Evolutionary conservation across 1,284 basidiomycete genomes (phyloP), one percentile per base, ranked within the genome.

Genomic region (Ustilago trichophora): DNA sequence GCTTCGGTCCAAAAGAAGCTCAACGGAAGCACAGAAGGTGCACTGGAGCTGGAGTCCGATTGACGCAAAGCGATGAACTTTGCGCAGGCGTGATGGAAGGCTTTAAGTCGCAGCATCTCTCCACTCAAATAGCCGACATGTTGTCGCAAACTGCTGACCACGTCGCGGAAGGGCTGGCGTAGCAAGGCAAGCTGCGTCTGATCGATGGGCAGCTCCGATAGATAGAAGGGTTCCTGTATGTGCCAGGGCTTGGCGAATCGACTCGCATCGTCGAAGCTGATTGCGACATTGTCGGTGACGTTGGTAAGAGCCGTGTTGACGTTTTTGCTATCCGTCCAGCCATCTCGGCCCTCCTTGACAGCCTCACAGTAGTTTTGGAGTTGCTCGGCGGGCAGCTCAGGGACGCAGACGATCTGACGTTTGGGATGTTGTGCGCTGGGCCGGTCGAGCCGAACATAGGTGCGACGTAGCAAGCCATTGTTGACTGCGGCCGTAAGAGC

Each of bases 1-100:
- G 51, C 60, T 16, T 69, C 48, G 22, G 72, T 65, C 66, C 70
- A 72, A 22, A 76, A 76, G 54, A 60, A 76, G 45, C 52, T 57
- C 9, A 76, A 46, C 10, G 35, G 41, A 11, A 74, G 29, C n/a
- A 37, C 33, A 12, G 24, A 24, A 9, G 24, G 25, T 2, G 29
- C 22, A 11, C 13, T 15, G 0, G 18, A 18, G 31, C 34, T 19
- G 9, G 44, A 15, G 11, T 29, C 18, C 8, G 53, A 35, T 12
- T 41, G 33, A 8, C 46, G 40, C 24, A 38, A 15, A 11, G 11
- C 4, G 32, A 56, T 32, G 33, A 36, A 52, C 19, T 53, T 41
- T 6, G 62, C 56, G 29, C 63, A 54, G 3, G 69, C 57, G 7
- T 36, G 55, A 34, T 72, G 66, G 18, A 76, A 77, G 4, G 70